Evolutionary conservation across 306 rosid species (phyloP), one percentile per base, ranked within the genome.

Genomic region (Hippophae rhamnoides): DNA sequence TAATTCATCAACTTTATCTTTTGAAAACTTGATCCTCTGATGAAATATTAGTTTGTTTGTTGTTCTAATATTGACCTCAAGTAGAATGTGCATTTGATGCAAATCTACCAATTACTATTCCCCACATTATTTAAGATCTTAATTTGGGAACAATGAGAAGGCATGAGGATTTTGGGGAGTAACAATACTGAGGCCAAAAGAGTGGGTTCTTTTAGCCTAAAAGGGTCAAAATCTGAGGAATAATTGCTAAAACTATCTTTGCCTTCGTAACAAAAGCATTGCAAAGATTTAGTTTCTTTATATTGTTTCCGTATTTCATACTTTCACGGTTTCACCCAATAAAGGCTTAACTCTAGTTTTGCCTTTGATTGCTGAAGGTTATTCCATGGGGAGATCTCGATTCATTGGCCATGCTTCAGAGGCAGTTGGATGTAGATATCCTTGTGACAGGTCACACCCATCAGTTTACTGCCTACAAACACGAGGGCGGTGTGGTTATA

Each of bases 341-440:
- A 18, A 25, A 41, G 7, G 55, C 66, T 47, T 43, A 38, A 18
- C 54, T 31, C 23, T 64, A 43, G 23, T 49, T n/a, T n/a, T 63
- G 8, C 38, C 42, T 75, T 61, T 65, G 60, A 54, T 68, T 51
- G 69, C 27, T 68, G 79, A 74, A 92, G 99, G 99, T 92, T 78
- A 78, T 88, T 83, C 99, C 96, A 54, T 92, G 99, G 96, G 99
- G 99, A 18, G 99, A 92, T 84, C 85, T 92, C 5, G 99, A 92
- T 76, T 92, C 99, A n/a, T 82, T 92, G 12, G 96, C 99, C 54
- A 92, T 88, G 99, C 84, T 88, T 59, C 99, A 92, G 75, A 85
- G 99, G 86, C 96, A 92, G 81, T 87, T 92, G 72, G 99, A 88
- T 67, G 99, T 92, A 18, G 99, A 92, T 77, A 88, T 92, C 86